Conservation (phyloP, 1,284 basidiomycete genomes). For the Boletellus dicymbophilus region DNA sequence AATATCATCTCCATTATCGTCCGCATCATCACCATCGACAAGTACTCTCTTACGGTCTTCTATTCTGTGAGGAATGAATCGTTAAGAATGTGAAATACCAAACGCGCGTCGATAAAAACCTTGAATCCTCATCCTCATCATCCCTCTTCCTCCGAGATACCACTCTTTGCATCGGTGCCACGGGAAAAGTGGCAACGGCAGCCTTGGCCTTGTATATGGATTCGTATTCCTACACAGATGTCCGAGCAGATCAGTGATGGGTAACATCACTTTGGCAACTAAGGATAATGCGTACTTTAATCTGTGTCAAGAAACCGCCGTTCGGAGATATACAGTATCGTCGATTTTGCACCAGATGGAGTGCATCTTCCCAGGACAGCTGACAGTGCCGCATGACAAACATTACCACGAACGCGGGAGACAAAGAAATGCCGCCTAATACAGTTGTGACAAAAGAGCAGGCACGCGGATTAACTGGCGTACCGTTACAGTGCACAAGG, state of each 20-base stretch:
- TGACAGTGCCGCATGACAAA: slow-evolving; percentile 87
- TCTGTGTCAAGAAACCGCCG: slow-evolving; percentile 83
- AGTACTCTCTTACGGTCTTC: slow-evolving; percentile 55
- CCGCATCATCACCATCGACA: slow-evolving; percentile 37
- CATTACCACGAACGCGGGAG: slow-evolving; percentile 89
- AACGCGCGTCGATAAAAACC: slow-evolving; percentile 33
- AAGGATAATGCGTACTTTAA: slow-evolving; percentile 66
- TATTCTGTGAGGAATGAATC: slow-evolving; percentile 36
- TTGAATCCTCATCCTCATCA: slow-evolving; percentile 64
- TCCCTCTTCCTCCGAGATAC: slow-evolving; percentile 65
- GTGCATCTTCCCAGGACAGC: slow-evolving; percentile 81
- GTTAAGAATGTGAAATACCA: not conserved
- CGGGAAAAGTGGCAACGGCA: slow-evolving; percentile 62
- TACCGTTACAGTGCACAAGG: slow-evolving; percentile 91
- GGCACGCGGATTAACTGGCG: slow-evolving; percentile 21
- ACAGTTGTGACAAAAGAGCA: not conserved
- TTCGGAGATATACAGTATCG: slow-evolving; percentile 91
- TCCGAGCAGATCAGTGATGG: slow-evolving; percentile 4
- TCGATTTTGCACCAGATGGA: slow-evolving; percentile 85
- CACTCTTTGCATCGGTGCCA: slow-evolving; percentile 39
- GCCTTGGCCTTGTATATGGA: slow-evolving; percentile 80
- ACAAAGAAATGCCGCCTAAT: slow-evolving; percentile 83
- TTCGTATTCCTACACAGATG: slow-evolving; percentile 73
- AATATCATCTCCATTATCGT: slow-evolving; percentile 20
- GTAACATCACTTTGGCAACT: not conserved